Evolutionary conservation across 164 flowering plant genomes (phyloP), one percentile per base, ranked within the genome.

Genomic region (Magnolia changhungtana): DNA sequence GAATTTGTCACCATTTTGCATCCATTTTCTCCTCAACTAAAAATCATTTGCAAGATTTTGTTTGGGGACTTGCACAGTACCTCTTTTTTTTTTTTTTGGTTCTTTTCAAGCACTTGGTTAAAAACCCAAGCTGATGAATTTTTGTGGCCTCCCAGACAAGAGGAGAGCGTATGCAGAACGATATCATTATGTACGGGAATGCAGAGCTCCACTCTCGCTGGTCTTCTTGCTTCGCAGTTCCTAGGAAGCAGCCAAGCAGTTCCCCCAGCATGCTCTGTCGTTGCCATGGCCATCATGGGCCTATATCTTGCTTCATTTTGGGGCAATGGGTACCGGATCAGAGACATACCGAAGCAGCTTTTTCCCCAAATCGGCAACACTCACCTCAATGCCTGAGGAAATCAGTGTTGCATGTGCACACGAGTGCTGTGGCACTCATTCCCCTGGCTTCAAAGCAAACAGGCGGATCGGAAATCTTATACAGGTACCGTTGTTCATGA

Each of bases 131-230:
- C 13, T 55, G 61, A 55, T 10, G 61, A 10, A 10, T 55, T 55
- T 55, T 10, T 10, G 13, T 8, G 61, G 61, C 61, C 7, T 10
- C 7, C 64, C 91, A 93, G 99, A 89, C 91, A 87, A 85, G 90
- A 89, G 71, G 99, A 96, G 84, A 85, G 85, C 71, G 97, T 89
- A 66, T 83, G 91, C 84, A 77, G 97, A 80, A 96, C 99, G 19
- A 84, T 96, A 51, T 96, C 98, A 14, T 50, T 96, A 50, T 96
- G 98, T 83, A 90, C 94, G 24, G 99, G 99, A 79, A 96, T 96
- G 99, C 99, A 96, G 75, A 96, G 99, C 86, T 96, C 99, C 21
- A 94, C 99, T 5, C 75, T 96, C n/a, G 99, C 99, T 8, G 98
- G 99, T 49, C 91, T 96, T 27, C 94, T 96, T 50, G 99, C 99